phyloP scores from a whole-genome alignment of 371 early-diverging fungal genomes.

The Mortierella sp. region DNA sequence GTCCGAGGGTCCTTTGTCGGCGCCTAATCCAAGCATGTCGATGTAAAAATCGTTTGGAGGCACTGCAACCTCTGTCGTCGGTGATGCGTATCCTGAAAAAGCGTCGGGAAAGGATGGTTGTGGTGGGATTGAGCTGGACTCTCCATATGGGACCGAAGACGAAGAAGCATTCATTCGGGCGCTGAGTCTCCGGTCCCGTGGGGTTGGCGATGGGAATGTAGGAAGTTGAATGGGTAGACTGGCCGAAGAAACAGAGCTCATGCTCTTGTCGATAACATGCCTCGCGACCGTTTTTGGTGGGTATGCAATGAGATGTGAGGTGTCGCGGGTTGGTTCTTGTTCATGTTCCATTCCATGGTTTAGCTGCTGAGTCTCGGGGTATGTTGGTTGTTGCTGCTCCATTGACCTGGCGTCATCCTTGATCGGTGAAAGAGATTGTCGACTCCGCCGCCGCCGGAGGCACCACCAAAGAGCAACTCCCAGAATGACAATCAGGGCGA shows the following conservation, averaged over 20 bases:
- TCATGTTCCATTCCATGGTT: neutral
- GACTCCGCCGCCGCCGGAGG: constrained; percentile 7
- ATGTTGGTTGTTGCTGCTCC: neutral
- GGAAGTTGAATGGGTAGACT: neutral
- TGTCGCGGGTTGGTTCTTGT: neutral
- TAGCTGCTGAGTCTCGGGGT: neutral
- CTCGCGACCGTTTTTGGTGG: neutral
- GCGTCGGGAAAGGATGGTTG: neutral
- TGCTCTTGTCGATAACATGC: neutral
- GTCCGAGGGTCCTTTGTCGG: neutral
- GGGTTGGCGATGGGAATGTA: constrained; percentile 7
- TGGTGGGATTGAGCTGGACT: neutral
- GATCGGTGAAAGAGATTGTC: neutral
- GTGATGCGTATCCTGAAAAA: neutral
- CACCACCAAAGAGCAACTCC: neutral
- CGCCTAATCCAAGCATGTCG: constrained; percentile 6
- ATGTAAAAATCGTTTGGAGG: constrained; percentile 10
- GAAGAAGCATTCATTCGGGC: neutral
- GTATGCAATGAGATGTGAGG: neutral
- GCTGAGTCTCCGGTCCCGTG: constrained; percentile 1
- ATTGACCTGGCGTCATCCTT: neutral
- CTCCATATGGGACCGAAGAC: neutral
- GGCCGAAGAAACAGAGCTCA: neutral
- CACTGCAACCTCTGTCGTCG: neutral
- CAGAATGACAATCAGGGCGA: neutral